phyloP scores from a whole-genome alignment of 1,284 basidiomycete genomes.

The Microbotryum violaceum region DNA sequence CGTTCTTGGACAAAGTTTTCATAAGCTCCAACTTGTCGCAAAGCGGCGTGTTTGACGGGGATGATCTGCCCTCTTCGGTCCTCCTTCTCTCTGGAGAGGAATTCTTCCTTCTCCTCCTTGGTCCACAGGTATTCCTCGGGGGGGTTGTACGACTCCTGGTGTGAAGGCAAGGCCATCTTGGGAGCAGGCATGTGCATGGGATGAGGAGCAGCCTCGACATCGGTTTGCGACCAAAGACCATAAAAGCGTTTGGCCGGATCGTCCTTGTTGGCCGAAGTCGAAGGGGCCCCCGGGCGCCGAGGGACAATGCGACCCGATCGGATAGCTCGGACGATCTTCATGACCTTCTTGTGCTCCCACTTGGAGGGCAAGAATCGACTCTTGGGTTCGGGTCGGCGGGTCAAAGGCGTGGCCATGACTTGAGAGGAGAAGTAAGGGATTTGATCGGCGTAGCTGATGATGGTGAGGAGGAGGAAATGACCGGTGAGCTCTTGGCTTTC shows the following conservation, averaged over 20 bases:
- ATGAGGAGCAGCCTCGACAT: slow-evolving; percentile 47
- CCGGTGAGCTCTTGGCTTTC: background rate
- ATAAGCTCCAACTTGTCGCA: slow-evolving; percentile 89
- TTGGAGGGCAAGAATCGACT: slow-evolving; percentile 94
- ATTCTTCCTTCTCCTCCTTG: slow-evolving; percentile 71
- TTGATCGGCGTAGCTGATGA: slow-evolving; percentile 69
- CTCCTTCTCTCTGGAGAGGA: slow-evolving; percentile 78
- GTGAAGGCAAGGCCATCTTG: slow-evolving; percentile 78
- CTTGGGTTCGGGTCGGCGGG: slow-evolving; percentile 88
- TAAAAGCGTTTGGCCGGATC: slow-evolving; percentile 69
- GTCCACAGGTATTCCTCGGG: slow-evolving; percentile 96
- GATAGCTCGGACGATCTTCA: slow-evolving; percentile 99
- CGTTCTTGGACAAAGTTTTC: slow-evolving; percentile 86
- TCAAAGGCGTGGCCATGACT: slow-evolving; percentile 87
- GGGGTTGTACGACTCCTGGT: slow-evolving; percentile 96
- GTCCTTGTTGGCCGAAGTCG: slow-evolving; percentile 44
- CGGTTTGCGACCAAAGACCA: slow-evolving; percentile 71
- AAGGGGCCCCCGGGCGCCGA: slow-evolving; percentile 56
- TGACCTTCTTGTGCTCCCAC: slow-evolving; percentile 82
- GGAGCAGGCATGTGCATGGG: slow-evolving; percentile 77
- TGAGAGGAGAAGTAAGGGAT: slow-evolving; percentile 97
- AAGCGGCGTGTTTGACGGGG: slow-evolving; percentile 73
- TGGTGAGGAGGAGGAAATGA: background rate
- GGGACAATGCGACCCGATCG: slow-evolving; percentile 88
- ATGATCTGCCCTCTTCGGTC: slow-evolving; percentile 87